Conservation (phyloP, 805 yeast genomes). For the Sugiyamaella valdiviana region DNA sequence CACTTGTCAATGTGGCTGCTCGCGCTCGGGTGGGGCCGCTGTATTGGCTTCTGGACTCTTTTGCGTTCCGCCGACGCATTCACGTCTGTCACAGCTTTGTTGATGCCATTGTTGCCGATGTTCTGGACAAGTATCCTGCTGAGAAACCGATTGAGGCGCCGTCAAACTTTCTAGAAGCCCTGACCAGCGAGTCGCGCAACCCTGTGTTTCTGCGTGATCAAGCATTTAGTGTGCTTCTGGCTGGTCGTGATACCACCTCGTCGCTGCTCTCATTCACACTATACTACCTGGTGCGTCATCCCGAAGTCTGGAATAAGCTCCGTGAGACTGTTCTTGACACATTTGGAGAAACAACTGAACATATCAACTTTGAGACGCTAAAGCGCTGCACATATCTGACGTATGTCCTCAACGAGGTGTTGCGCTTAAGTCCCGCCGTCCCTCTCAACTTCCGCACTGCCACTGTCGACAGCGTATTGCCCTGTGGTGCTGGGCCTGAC, state of each 20-base stretch:
- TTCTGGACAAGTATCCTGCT: slow-evolving; percentile 22
- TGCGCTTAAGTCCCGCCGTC: slow-evolving; percentile 48
- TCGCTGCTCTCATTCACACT: slow-evolving; percentile 42
- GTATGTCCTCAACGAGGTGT: slow-evolving; percentile 42
- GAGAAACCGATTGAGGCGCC: slow-evolving; percentile 29
- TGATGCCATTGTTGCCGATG: slow-evolving; percentile 37
- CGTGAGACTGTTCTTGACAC: slow-evolving; percentile 35
- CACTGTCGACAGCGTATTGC: slow-evolving; percentile 42
- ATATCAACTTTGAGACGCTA: slow-evolving; percentile 42
- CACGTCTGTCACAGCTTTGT: slow-evolving; percentile 32
- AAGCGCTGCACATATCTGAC: slow-evolving; percentile 44
- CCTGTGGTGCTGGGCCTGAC: slow-evolving; percentile 48
- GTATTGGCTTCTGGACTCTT: slow-evolving; percentile 15
- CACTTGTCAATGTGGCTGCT: slow-evolving; percentile 11
- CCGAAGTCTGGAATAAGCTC: slow-evolving; percentile 29
- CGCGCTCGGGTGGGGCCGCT: slow-evolving; percentile 18
- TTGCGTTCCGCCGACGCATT: slow-evolving; percentile 30
- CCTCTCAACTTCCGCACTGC: slow-evolving; percentile 45
- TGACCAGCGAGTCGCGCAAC: slow-evolving; percentile 44
- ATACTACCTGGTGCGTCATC: slow-evolving; percentile 41
- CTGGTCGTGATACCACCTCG: slow-evolving; percentile 54
- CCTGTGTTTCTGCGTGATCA: slow-evolving; percentile 45
- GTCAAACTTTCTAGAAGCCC: slow-evolving; percentile 43
- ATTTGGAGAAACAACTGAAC: slow-evolving; percentile 28
- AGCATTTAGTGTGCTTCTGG: slow-evolving; percentile 44